A percentile compares a stretch with the other conserved stretches of the same genome.
These are phyloP conservation scores for Chrysanthemum lavandulifolium DNA, from an alignment of 129 eudicot genomes.

Conservation along the genomic window DNA sequence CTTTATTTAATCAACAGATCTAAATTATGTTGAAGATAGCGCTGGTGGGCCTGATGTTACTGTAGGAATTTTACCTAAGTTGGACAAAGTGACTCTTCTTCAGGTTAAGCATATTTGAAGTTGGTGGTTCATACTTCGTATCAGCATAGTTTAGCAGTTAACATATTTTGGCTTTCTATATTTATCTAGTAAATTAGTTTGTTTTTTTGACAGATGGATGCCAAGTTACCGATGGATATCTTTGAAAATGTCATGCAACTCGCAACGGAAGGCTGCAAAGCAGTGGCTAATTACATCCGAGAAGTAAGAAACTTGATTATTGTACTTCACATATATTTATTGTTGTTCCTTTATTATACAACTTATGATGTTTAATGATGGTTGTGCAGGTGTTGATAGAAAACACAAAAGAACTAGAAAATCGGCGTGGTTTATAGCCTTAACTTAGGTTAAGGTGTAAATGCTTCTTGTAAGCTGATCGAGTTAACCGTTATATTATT, in stretches of 20 bases:
- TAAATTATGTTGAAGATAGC: conserved; percentile 91
- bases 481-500: conserved; percentile 4
- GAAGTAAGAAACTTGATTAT: conserved; percentile 58
- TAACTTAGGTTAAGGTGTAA: background rate
- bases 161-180: background rate
- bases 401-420: conserved; percentile 82
- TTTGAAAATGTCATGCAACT: conserved; percentile 88
- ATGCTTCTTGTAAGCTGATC: conserved; percentile 2
- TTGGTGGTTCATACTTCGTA: background rate
- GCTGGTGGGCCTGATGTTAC: conserved; percentile 98
- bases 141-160: background rate
- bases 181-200: background rate
- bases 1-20: conserved; percentile 49
- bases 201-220: conserved; percentile 68
- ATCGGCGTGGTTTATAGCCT: conserved; percentile 15
- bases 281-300: conserved; percentile 77
- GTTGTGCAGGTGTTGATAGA: conserved; percentile 65
- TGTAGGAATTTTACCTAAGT: conserved; percentile 83
- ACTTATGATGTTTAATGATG: conserved; percentile 14
- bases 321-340: background rate
- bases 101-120: conserved; percentile 50
- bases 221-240: conserved; percentile 76
- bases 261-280: conserved; percentile 95
- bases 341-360: background rate
- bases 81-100: conserved; percentile 89